Base-by-base conservation (phyloP, 2,329 filamentous ascomycete genomes). In the Trichoderma atrobrunneum region DNA sequence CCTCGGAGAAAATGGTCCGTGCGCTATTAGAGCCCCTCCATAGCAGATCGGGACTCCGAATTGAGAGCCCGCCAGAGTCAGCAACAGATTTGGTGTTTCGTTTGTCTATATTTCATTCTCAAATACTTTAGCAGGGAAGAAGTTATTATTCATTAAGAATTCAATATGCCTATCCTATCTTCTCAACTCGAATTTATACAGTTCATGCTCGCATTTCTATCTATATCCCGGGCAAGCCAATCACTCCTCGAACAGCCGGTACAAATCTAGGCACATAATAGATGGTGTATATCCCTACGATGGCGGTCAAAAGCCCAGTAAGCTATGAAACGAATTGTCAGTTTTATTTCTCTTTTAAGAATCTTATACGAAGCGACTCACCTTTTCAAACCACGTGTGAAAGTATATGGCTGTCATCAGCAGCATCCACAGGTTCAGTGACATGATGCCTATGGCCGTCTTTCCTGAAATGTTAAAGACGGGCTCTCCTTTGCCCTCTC, bases 391-490 rank as follows among this genome's bases (percentile, higher is more conserved):
- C 95, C 95, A 98, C 0, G 96, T 99, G 82, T 99, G 96, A 79
- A 99, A 99, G 86, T 95, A 99, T 51, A 97, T 95, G 3, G 95
- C 95, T 54, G 96, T 99, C 96, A 99, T 99, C 73, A 98, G 86
- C 80, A 99, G 82, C 96, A 99, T 99, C 93, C 96, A 98, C 85
- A 91, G 88, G 78, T 91, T 93, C 78, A 98, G 78, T 0, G 82
- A 90, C 21, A 92, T 87, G 30, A 98, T 89, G 0, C 79, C 86
- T 28, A 87, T 82, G 74, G 90, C 88, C 75, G 92, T 83, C 85
- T 89, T 84, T 76, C 83, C 82, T 10, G 86, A 82, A 65, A 87
- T 75, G 3, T 86, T 84, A 71, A 88, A 80, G 62, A 77, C 76
- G 57, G 76, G 74, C 24, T 74, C 39, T 5, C 76, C 76, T 1